Base-by-base conservation (phyloP, 176 grass and related monocot species). In the Musa acuminata region DNA sequence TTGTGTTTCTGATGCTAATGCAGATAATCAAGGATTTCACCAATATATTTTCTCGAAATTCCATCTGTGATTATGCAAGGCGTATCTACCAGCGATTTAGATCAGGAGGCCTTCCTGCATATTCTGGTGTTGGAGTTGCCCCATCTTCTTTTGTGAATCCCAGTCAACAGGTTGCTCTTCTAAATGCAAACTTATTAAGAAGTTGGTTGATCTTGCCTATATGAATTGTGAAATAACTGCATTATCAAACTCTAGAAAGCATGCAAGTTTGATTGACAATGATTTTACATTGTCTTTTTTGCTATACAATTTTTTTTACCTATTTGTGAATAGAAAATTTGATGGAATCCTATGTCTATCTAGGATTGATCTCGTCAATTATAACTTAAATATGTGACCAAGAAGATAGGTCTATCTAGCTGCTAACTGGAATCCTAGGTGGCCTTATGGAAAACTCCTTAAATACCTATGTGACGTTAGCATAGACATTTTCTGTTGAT, bases 101-200 rank as follows among this genome's bases (percentile, higher is more conserved):
- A 75, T 91, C 90, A 65, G 87, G 83, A 69, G 79, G 83, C 35
- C 82, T 91, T 81, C 90, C 94, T 73, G 72, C 82, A 78, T 98
- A 98, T 86, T 91, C 88, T 35, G 71, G 63, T 63, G 84, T 87
- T 82, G 87, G 90, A 29, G 57, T 86, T 83, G 82, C 94, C 58
- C 83, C 90, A 66, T 92, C 87, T 76, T 70, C 85, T 79, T 86
- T 82, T 83, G 76, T 82, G 21, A 91, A 72, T 85, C 80, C 84
- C 71, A 87, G 83, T 85, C 89, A 92, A 80, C 88, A 84, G 83
- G 92, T 90, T 85, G 13, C 64, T 67, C 53, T 82, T 17, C 55
- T 13, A 52, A 74, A 27, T 24, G 22, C 12, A 17, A 57, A 27
- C 5, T 25, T 16, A 12, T 24, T 53, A 13, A 9, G 69, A 20